A percentile compares a stretch with the other conserved stretches of the same genome.
Evolutionary conservation across 768 basidiomycete genomes (phyloP).

Genomic region (Naganishia friedmannii): DNA sequence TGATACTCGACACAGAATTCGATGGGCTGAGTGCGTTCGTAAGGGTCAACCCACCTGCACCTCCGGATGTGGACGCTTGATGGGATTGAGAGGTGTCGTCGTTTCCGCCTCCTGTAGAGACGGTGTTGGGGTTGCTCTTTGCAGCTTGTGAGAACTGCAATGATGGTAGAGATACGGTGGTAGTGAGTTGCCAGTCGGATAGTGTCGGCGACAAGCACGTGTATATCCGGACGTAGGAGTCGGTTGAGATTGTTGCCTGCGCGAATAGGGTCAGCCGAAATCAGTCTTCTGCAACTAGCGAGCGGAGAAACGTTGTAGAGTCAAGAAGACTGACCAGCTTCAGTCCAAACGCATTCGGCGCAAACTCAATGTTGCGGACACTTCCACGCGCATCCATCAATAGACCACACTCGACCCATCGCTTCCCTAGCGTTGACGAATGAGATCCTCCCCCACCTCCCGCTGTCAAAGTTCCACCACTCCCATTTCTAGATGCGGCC

Average conservation of each 20-base stretch:
- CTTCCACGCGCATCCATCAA: constrained; percentile 81
- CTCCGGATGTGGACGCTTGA: neutral
- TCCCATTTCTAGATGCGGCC: too few relatives aligned
- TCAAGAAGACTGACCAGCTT: constrained; percentile 64
- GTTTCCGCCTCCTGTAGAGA: constrained; percentile 19
- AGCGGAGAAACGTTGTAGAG: neutral
- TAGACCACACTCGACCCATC: constrained; percentile 73
- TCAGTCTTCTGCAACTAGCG: neutral
- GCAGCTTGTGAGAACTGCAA: constrained; percentile 33
- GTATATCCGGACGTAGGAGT: constrained; percentile 82
- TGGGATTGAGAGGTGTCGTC: constrained; percentile 1
- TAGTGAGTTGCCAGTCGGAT: constrained; percentile 47
- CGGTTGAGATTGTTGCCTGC: constrained; percentile 83
- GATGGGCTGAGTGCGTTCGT: neutral
- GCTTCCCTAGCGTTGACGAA: constrained; percentile 29
- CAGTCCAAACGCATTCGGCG: constrained; percentile 79
- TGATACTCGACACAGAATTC: too few relatives aligned
- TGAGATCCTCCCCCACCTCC: neutral
- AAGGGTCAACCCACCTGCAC: neutral
- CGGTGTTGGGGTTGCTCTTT: constrained; percentile 26
- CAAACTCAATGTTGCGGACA: constrained; percentile 80
- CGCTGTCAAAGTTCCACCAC: too few relatives aligned
- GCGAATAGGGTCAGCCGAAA: too few relatives aligned
- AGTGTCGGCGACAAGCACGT: constrained; percentile 56
- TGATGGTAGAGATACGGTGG: constrained; percentile 45